These are phyloP conservation scores for Lachancea mirantina DNA, from an alignment of 805 yeast species.

Conservation along the genomic window DNA sequence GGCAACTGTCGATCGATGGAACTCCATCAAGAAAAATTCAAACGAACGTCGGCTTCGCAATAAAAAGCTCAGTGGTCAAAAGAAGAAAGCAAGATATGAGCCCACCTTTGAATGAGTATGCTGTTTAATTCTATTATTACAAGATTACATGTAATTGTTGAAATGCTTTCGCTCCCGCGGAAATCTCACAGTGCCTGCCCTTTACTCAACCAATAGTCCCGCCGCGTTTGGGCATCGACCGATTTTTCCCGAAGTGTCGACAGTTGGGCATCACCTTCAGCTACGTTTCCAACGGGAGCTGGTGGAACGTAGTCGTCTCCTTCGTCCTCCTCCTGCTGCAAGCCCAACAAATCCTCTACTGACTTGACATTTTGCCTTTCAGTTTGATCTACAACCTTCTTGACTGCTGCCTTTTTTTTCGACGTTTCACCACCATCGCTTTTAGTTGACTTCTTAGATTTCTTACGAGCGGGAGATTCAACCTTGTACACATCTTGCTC, in stretches of 20 bases:
- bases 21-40: constrained; percentile 26
- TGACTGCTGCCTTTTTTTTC: not conserved
- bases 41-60: constrained; percentile 31
- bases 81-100: constrained; percentile 32
- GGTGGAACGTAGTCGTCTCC: constrained; percentile 11
- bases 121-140: constrained; percentile 1
- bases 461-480: constrained; percentile 14
- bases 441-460: constrained; percentile 5
- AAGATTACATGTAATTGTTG: not conserved
- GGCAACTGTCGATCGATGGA: constrained; percentile 46
- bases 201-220: constrained; percentile 32
- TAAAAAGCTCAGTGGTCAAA: constrained; percentile 34
- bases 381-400: not conserved
- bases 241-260: constrained; percentile 14
- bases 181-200: constrained; percentile 20
- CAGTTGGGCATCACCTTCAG: constrained; percentile 12
- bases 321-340: constrained; percentile 9
- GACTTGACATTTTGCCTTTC: not conserved
- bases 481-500: constrained; percentile 14
- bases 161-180: not conserved
- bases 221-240: constrained; percentile 29
- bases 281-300: constrained; percentile 3
- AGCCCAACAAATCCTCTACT: constrained; percentile 7
- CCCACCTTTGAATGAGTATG: constrained; percentile 2
- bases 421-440: not conserved